Conservation (phyloP, 148 eudicot genomes). For the Camellia sinensis region DNA sequence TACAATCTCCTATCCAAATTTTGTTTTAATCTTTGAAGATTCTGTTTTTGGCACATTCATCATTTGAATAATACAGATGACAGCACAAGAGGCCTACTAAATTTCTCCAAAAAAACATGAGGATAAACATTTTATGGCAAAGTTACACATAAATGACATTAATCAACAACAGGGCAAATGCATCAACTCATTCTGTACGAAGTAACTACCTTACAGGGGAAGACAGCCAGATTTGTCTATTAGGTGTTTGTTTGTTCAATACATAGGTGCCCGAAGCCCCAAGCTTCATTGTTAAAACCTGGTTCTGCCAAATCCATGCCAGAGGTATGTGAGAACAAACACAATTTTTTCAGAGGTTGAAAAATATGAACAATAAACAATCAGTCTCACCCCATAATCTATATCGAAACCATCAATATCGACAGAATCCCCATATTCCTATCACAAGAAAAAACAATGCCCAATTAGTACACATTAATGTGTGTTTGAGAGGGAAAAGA, state of each 20-base stretch:
- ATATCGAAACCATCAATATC: constrained; percentile 89
- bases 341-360: background rate
- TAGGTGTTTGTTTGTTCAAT: constrained; percentile 93
- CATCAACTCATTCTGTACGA: constrained; percentile 7
- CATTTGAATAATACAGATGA: too few species aligned
- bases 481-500: too few species aligned
- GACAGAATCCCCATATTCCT: constrained; percentile 82
- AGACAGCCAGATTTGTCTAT: constrained; percentile 92
- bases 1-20: too few species aligned
- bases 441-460: constrained; percentile 12
- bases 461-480: too few species aligned
- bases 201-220: constrained; percentile 82
- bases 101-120: background rate
- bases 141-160: background rate
- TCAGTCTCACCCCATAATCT: constrained; percentile 83
- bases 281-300: constrained; percentile 83
- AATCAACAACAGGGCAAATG: background rate
- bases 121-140: background rate
- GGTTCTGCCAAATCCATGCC: constrained; percentile 50
- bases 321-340: background rate
- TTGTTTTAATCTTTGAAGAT: too few species aligned
- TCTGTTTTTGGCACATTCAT: too few species aligned
- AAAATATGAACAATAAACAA: background rate
- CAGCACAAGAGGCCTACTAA: background rate
- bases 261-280: constrained; percentile 85